These are phyloP conservation scores for Cephaloascus albidus DNA, from an alignment of 805 yeast species.

Conservation along the genomic window DNA sequence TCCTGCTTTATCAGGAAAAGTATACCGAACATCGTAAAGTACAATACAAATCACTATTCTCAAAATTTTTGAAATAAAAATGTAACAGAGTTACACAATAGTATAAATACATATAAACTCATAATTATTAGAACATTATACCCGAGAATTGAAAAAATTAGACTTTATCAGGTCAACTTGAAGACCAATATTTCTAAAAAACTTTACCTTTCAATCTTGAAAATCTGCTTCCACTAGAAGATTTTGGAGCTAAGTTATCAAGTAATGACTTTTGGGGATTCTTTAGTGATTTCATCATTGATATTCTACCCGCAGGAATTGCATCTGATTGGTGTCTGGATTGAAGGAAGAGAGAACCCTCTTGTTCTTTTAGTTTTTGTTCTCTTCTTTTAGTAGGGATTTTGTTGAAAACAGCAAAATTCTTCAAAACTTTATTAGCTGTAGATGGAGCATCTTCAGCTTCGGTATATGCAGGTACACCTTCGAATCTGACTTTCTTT, in stretches of 20 bases:
- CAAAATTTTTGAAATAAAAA: too few relatives aligned
- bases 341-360: neutral
- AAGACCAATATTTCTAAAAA: too few relatives aligned
- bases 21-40: too few relatives aligned
- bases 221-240: neutral
- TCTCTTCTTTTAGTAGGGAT: neutral
- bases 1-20: too few relatives aligned
- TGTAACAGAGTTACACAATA: too few relatives aligned
- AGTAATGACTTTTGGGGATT: neutral
- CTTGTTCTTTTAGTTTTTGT: neutral
- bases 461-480: slow-evolving; percentile 40
- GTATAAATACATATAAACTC: too few relatives aligned
- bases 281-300: neutral
- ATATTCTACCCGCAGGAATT: neutral
- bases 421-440: slow-evolving; percentile 22
- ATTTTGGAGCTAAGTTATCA: neutral
- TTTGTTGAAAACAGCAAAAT: slow-evolving; percentile 23
- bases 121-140: too few relatives aligned
- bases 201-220: neutral
- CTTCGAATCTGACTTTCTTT: slow-evolving; percentile 42
- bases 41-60: too few relatives aligned
- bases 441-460: slow-evolving; percentile 48
- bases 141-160: neutral
- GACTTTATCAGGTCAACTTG: too few relatives aligned
- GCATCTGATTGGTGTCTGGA: neutral